Evolutionary conservation across 768 basidiomycete genomes (phyloP).

Genomic region (Suillus weaverae): DNA sequence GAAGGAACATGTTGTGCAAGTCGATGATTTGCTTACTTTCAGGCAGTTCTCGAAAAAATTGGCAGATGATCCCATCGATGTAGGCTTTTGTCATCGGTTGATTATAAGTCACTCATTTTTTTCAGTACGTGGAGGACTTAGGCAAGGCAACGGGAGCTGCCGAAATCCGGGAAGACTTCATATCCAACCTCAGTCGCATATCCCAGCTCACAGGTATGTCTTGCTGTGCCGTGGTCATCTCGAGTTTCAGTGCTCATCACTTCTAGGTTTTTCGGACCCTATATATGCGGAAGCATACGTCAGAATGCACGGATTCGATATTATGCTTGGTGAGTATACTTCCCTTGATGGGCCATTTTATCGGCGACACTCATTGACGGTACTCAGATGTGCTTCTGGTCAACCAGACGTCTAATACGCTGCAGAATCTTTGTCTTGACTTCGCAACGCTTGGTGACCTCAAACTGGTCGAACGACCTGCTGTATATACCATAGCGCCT

Average conservation of each 20-base stretch:
- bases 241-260: not conserved
- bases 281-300: slow-evolving; percentile 98
- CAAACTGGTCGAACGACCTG: slow-evolving; percentile 94
- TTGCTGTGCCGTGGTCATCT: not conserved
- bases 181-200: slow-evolving; percentile 90
- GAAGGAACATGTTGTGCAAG: slow-evolving; percentile 74
- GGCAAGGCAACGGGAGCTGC: slow-evolving; percentile 83
- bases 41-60: slow-evolving; percentile 94
- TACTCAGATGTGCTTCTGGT: slow-evolving; percentile 86
- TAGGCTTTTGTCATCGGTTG: slow-evolving; percentile 26
- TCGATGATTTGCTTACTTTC: slow-evolving; percentile 91
- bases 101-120: not conserved
- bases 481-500: slow-evolving; percentile 90
- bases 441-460: slow-evolving; percentile 97
- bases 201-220: slow-evolving; percentile 84
- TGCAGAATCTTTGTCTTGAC: slow-evolving; percentile 96
- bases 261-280: slow-evolving; percentile 90
- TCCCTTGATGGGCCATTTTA: slow-evolving; percentile 3
- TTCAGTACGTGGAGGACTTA: slow-evolving; percentile 80
- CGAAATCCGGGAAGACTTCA: slow-evolving; percentile 88
- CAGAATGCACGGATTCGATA: slow-evolving; percentile 97
- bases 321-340: slow-evolving; percentile 67
- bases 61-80: slow-evolving; percentile 75
- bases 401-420: slow-evolving; percentile 91
- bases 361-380: not conserved